Conservation (phyloP, 768 basidiomycete species). For the Mycena latifolia region DNA sequence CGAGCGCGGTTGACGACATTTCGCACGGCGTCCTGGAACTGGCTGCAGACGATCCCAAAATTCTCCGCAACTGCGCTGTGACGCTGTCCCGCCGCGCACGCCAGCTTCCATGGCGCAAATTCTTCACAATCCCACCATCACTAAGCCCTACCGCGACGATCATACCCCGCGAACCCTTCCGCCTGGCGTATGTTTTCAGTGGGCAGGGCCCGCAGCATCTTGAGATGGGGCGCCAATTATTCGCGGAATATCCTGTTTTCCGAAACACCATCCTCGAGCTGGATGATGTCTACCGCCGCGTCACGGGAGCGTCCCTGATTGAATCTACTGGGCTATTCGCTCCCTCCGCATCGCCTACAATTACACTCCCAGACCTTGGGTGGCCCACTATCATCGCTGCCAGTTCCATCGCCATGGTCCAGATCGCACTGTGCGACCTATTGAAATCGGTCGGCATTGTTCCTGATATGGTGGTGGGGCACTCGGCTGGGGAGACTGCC, state of each 20-base stretch:
- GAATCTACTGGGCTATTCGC: conserved; percentile 44
- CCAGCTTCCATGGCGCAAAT: conserved; percentile 35
- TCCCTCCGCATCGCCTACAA: background rate
- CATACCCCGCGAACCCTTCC: conserved; percentile 24
- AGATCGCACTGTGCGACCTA: conserved; percentile 48
- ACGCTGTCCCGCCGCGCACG: conserved; percentile 32
- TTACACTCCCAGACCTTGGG: background rate
- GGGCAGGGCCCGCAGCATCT: conserved; percentile 52
- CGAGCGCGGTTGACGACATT: conserved; percentile 6
- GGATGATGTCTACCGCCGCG: conserved; percentile 39
- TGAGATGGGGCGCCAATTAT: conserved; percentile 48
- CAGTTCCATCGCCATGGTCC: conserved; percentile 46
- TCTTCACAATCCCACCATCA: conserved; percentile 9
- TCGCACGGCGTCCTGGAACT: background rate
- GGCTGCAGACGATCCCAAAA: background rate
- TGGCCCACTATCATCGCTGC: conserved; percentile 40
- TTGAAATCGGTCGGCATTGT: conserved; percentile 39
- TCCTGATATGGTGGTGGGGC: conserved; percentile 45
- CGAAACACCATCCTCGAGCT: conserved; percentile 42
- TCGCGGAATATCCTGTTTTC: conserved; percentile 42
- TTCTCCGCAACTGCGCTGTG: conserved; percentile 14
- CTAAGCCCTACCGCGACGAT: conserved; percentile 32
- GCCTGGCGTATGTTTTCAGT: conserved; percentile 47
- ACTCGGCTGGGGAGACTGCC: conserved; percentile 51
- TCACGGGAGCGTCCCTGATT: conserved; percentile 43